A percentile compares a stretch with the other conserved stretches of the same genome.
These are phyloP conservation scores for Mortierella hygrophila DNA, from an alignment of 192 early-diverging fungal species.

Conservation along the genomic window DNA sequence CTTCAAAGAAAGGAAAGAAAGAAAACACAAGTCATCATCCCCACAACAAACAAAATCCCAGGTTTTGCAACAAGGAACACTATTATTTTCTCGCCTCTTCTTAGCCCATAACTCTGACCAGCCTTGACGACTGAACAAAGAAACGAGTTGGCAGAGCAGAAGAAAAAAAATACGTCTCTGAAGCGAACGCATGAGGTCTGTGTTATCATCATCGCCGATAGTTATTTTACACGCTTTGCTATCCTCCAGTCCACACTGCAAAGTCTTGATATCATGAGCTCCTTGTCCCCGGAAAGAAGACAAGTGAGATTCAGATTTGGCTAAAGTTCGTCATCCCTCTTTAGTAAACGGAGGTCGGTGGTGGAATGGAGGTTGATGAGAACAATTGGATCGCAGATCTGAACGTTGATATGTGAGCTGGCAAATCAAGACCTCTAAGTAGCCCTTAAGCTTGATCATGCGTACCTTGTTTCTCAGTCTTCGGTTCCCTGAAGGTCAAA, in stretches of 20 bases:
- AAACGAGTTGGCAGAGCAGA: no score
- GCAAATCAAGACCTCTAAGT: neutral
- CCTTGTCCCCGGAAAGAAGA: no score
- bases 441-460: neutral
- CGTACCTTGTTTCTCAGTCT: no score
- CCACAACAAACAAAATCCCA: neutral
- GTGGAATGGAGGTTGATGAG: conserved; percentile 7
- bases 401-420: neutral
- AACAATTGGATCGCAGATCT: neutral
- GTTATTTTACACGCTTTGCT: neutral
- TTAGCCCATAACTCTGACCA: no score
- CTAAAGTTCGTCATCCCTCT: conserved; percentile 1
- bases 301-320: conserved; percentile 1
- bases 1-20: neutral
- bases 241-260: conserved; percentile 1
- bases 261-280: neutral
- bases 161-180: no score
- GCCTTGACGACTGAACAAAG: no score
- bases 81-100: neutral
- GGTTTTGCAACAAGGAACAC: neutral
- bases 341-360: conserved; percentile 4
- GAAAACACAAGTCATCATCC: neutral
- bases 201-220: neutral
- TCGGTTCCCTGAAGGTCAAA: neutral
- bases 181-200: neutral